Conservation (phyloP, 257 asterid species). For the Gynochthodes officinalis region DNA sequence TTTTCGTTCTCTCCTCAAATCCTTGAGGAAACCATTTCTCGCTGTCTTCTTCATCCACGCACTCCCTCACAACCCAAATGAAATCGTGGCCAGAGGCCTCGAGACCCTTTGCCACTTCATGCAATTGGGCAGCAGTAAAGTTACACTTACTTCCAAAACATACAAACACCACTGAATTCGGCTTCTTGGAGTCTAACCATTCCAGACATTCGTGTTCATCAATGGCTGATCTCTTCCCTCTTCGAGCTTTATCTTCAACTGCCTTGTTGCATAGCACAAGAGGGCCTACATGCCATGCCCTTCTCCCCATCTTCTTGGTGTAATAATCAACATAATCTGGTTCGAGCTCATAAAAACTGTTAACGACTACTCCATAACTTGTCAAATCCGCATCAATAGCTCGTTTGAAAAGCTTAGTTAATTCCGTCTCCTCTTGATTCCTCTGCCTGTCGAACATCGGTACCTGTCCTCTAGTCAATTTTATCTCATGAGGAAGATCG, state of each 20-base stretch:
- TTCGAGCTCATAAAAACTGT: slow-evolving; percentile 56
- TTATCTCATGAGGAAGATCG: slow-evolving; percentile 27
- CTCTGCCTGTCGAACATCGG: not conserved
- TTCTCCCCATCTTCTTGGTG: slow-evolving; percentile 28
- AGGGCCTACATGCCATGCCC: slow-evolving; percentile 49
- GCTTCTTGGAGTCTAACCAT: slow-evolving; percentile 54
- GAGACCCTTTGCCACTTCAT: slow-evolving; percentile 59
- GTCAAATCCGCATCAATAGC: slow-evolving; percentile 21
- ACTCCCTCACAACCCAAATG: slow-evolving; percentile 60
- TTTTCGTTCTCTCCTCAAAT: slow-evolving; percentile 43
- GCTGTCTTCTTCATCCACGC: slow-evolving; percentile 19
- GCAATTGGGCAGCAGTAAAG: slow-evolving; percentile 47
- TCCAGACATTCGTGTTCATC: slow-evolving; percentile 46
- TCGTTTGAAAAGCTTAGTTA: not conserved
- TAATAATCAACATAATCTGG: slow-evolving; percentile 37
- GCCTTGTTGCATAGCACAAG: slow-evolving; percentile 21
- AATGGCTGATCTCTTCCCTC: slow-evolving; percentile 42
- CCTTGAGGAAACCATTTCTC: slow-evolving; percentile 52
- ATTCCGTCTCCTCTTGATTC: not conserved
- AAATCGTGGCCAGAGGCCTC: slow-evolving; percentile 54
- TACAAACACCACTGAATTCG: slow-evolving; percentile 49
- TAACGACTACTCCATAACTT: slow-evolving; percentile 35
- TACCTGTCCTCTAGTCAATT: slow-evolving; percentile 20
- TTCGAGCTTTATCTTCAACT: slow-evolving; percentile 12
- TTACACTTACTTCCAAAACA: slow-evolving; percentile 57